Base-by-base conservation (phyloP, 169 alveolate genomes). In the Babesia ovata region DNA sequence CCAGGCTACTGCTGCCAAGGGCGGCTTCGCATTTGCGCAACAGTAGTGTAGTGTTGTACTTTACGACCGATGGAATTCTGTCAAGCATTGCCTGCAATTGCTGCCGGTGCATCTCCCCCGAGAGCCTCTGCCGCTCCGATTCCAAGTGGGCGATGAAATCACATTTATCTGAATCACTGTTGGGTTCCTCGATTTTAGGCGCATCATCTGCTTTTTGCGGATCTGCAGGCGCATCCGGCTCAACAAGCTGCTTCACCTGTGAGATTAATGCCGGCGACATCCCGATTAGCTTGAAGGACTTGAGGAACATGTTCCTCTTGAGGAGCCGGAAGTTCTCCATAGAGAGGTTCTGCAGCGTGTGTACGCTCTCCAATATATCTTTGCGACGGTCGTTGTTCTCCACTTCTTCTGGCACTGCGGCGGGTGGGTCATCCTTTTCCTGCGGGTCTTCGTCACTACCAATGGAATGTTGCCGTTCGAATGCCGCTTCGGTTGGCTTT, bases 301-400 rank as follows among this genome's bases (percentile, higher is more conserved):
- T 48, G 17, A 79, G 60, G 24, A 79, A 36, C 42, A 42, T 33
- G 52, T 74, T 74, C 53, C 71, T 29, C 70, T 79, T 79, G 14
- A 79, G 61, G 21, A 79, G 70, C 44, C 82, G 29, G 33, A 65
- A 79, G 56, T 79, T 79, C 4, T 54, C 69, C 87, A 79, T 79
- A 3, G 76, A 67, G n/a, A 67, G 29, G 24, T 48, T n/a, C 29
- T 54, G 56, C 22, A 67, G 54, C 42, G 33, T 36, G 26, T 67
- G 66, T 4, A 67, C 65, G 66, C 59, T 44, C 54, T n/a, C 2
- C 17, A 53, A 39, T 0, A 67, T 46, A 4, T 9, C 22, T 4
- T 33, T 39, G 14, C 21, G 26, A 36, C 60, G 53, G 29, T 52
- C 56, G 28, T 16, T 3, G 39, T 46, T 19, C 14, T n/a, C 65